These are phyloP conservation scores for Backusella luteola DNA, from an alignment of 192 early-diverging fungal genomes.

Conservation along the genomic window DNA sequence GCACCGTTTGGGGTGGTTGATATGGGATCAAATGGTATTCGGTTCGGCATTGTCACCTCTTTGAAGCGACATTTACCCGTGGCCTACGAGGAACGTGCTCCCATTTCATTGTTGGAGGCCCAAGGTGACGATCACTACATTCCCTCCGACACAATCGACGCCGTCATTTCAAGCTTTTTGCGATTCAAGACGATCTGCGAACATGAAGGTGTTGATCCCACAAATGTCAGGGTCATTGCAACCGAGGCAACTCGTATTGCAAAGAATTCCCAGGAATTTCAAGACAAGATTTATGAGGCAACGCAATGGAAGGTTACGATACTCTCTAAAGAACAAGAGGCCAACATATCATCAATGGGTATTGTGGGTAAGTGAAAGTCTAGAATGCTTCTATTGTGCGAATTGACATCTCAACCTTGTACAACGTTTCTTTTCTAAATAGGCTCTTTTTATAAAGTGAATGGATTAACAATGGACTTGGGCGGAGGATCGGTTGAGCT, in stretches of 20 bases:
- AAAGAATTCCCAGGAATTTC: slow-evolving; percentile 46
- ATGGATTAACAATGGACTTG: slow-evolving; percentile 55
- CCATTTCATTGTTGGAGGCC: slow-evolving; percentile 54
- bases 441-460: slow-evolving; percentile 49
- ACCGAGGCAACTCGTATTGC: slow-evolving; percentile 58
- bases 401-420: background rate
- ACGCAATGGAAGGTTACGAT: slow-evolving; percentile 43
- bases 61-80: slow-evolving; percentile 49
- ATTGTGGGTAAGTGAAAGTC: slow-evolving; percentile 40
- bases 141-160: slow-evolving; percentile 44
- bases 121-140: slow-evolving; percentile 40
- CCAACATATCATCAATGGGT: slow-evolving; percentile 48
- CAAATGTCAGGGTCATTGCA: slow-evolving; percentile 48
- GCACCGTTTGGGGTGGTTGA: slow-evolving; percentile 50
- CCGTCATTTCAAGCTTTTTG: slow-evolving; percentile 46
- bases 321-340: slow-evolving; percentile 48
- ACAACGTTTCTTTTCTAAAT: background rate
- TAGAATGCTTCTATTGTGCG: background rate
- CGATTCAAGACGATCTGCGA: slow-evolving; percentile 49
- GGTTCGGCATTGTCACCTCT: slow-evolving; percentile 52
- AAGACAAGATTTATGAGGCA: slow-evolving; percentile 38
- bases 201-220: slow-evolving; percentile 35
- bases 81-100: slow-evolving; percentile 52
- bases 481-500: slow-evolving; percentile 58
- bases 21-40: slow-evolving; percentile 61